Evolutionary conservation across 495 filamentous ascomycete genomes (phyloP), one percentile per base, ranked within the genome.

Genomic region (Thozetella sp.): DNA sequence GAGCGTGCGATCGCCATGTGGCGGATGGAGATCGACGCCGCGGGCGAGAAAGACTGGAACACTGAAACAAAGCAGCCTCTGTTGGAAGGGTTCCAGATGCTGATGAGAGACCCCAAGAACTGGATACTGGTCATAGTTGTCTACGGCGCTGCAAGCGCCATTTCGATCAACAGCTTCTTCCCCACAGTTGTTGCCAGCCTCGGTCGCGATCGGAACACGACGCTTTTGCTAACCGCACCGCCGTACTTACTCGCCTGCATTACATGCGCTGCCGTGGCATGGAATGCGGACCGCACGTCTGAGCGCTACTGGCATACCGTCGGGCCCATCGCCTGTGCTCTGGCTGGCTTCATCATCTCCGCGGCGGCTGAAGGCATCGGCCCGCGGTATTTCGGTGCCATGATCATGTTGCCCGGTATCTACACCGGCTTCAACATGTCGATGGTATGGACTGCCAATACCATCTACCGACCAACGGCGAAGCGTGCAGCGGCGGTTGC

Each of bases 401-500:
- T 91, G 81, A 72, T 91, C 23, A 90, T 91, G 87, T 80, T 74
- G 17, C 70, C 75, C 0, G 77, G 76, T 2, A 70, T 79, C 22
- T 81, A 48, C 56, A 69, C 73, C 13, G 82, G 83, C 15, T 89
- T 86, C 61, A 86, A 86, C 3, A 85, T 90, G 1, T 75, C 78
- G 17, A 71, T 90, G 22, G 83, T 80, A 22, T 91, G 87, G 88
- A 90, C 89, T 57, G 81, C 78, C 1, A 88, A 87, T 62, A 83
- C 82, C 2, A 73, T 90, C 13, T 86, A 87, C 0, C 81, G 89
- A 24, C 89, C 89, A 1, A 86, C 84, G 1, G 80, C 85, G 0
- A 92, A 92, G 71, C 81, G 88, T 59, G 87, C 89, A 2, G 89
- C 87, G 12, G 86, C 87, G 0, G 68, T 90, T 0, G 89, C 88